Evolutionary conservation across 2,329 filamentous ascomycete species (phyloP), one percentile per base, ranked within the genome.

Genomic region (Colletotrichum gigasporum): DNA sequence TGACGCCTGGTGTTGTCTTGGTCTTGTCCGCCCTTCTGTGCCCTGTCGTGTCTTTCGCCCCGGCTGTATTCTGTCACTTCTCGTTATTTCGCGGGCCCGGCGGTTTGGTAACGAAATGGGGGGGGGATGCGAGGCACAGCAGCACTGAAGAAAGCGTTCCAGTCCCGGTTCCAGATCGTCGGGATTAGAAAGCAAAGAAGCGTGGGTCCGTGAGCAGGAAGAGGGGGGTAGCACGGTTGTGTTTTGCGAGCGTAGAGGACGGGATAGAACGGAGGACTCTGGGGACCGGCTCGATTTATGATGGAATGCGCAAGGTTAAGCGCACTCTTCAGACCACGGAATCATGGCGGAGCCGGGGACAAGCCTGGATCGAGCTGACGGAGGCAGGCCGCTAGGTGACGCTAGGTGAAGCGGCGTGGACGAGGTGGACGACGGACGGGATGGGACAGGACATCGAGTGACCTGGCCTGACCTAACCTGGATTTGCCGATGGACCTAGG

Each of bases 231-330:
- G 16, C 7, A 39, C 20, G 16, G 16, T 10, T 16, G 12, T n/a
- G 12, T 44, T 26, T 26, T 18, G 41, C 18, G 28, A 22, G 32
- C 24, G 45, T 8, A 22, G 12, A 16, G 18, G 5, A 4, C 26
- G 18, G 16, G 7, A 14, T 32, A 16, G 35, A 16, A 8, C 8
- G 5, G 18, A 3, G 24, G 22, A 32, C 2, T 24, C 42, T 28
- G 56, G 59, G 56, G 28, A 37, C 42, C 8, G 39, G 61, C 26
- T 44, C 18, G n/a, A 30, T 61, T 64, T 55, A 61, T 54, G 28
- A 30, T 20, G 11, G 37, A 35, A 53, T 47, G 47, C 22, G 35
- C 45, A 16, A 18, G 39, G 6, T 34, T 12, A 41, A 48, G 10
- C 34, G 24, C 24, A 32, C n/a, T 41, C 22, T 35, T 16, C 37